Base-by-base conservation (phyloP, 2,329 filamentous ascomycete genomes). In the Ploettnerulaceae sp. region DNA sequence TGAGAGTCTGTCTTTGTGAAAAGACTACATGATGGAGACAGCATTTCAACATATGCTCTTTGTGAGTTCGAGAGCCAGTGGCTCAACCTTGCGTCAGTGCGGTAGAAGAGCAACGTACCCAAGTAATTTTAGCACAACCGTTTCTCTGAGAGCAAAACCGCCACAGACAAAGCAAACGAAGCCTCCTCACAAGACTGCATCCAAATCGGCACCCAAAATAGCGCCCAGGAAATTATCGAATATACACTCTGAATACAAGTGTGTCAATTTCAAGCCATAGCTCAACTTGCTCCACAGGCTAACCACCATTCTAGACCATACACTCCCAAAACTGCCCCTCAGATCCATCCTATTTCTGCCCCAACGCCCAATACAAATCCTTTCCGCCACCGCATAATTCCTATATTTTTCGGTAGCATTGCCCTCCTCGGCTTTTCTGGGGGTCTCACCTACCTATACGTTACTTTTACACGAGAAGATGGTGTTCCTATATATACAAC, bases 401-500 rank as follows among this genome's bases (percentile, higher is more conserved):
- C 57, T 5, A 52, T 61, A 4, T 35, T 61, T 17, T 47, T 59
- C 14, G 56, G 54, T 5, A 29, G 53, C 20, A 18, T 43, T 7
- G 28, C 32, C 9, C 41, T 46, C 18, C 28, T 42, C 9, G 28
- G 31, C 26, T 21, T 44, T 12, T 44, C 46, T 12, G 35, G 39
- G 1, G 37, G 31, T 8, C 7, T 37, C 7, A 21, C 40, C 12
- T 48, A 39, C 20, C 14, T 40, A 4, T 47, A 41, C 25, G 24
- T 47, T 12, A 26, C 32, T 25, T 21, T 47, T 14, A 47, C 18
- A 5, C 20, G 25, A 14, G 36, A 42, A 5, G 38, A 33, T 14
- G 54, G 40, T 54, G 51, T 52, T 3, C 59, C 60, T 8, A 57
- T 51, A 15, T 50, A 54, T 33, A 65, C 21, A 11, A 41, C 48